Evolutionary conservation across 2,329 filamentous ascomycete genomes (phyloP), one percentile per base, ranked within the genome.

Genomic region (Emydomyces testavorans): DNA sequence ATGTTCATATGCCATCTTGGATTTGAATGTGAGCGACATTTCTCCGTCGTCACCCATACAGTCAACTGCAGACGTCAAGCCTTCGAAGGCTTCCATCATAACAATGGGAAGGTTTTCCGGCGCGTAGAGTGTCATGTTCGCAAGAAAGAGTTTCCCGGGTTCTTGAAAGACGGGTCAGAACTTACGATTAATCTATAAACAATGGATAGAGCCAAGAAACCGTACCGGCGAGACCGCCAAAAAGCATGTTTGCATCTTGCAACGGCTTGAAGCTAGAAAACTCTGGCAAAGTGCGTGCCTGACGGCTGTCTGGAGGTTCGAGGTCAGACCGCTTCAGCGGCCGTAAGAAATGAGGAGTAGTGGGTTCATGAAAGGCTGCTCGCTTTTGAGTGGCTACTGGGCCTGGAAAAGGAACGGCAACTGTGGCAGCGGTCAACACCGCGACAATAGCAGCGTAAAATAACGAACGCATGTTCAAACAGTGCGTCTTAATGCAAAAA

Each of bases 1-100:
- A 39, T 58, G 53, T 13, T 61, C 46, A 50, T 58, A 62, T 6
- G 60, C 62, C 28, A 57, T 53, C 16, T 53, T 50, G 1, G 54
- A 57, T 6, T 48, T 57, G 51, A 64, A 65, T 1, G 55, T 61
- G 15, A 65, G 47, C 11, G 54, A 56, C 50, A 64, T 56, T 2
- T 50, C 46, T 15, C 57, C 56, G 34, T 58, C 54, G 21, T 56
- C 45, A n/a, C 48, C 52, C 37, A 54, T 47, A 49, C 62, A 64
- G 45, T 61, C 57, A 18, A 61, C 60, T 1, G 49, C 45, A n/a
- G 51, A 52, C 0, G 59, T 60, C 18, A 64, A 52, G 1, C 51
- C 51, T 31, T 63, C 61, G 35, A 64, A 62, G 6, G 51, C 52
- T 50, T 64, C 61, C 58, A 64, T 61, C 53, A 60, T 56, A n/a